Evolutionary conservation across 2,329 filamentous ascomycete species (phyloP).

Genomic region (Xylaria polymorpha): DNA sequence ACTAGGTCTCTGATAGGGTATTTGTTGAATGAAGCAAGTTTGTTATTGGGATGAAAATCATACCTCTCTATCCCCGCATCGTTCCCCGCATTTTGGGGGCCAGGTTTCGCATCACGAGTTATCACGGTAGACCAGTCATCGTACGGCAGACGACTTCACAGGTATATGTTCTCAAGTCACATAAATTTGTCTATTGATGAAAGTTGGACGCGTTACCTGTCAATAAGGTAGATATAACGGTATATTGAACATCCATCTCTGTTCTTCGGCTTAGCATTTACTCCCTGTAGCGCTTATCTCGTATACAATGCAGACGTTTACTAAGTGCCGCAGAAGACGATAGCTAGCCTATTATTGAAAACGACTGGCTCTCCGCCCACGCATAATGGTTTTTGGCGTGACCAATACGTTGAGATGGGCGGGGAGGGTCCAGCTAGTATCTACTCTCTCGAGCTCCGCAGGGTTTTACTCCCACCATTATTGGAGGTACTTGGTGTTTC

Average conservation of each 20-base stretch:
- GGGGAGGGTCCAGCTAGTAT: not conserved
- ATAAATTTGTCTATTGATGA: not conserved
- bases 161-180: slow-evolving; percentile 2
- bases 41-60: not conserved
- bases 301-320: slow-evolving; percentile 31
- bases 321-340: slow-evolving; percentile 53
- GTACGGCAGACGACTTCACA: not conserved
- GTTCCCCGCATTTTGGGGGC: slow-evolving; percentile 22
- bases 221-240: not conserved
- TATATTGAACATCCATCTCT: slow-evolving; percentile 7
- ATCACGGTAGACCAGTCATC: not conserved
- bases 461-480: not conserved
- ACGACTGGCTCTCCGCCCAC: not conserved
- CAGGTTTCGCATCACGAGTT: not conserved
- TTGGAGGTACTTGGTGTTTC: not conserved
- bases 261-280: not conserved
- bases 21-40: slow-evolving; percentile 2
- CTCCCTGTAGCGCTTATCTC: slow-evolving; percentile 30
- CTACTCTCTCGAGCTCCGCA: not conserved
- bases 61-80: slow-evolving; percentile 16
- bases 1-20: slow-evolving; percentile 1
- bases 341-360: slow-evolving; percentile 47
- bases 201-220: not conserved
- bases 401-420: not conserved
- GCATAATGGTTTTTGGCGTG: not conserved